phyloP scores from a whole-genome alignment of 331 rosid species.

The Telfairia occidentalis region DNA sequence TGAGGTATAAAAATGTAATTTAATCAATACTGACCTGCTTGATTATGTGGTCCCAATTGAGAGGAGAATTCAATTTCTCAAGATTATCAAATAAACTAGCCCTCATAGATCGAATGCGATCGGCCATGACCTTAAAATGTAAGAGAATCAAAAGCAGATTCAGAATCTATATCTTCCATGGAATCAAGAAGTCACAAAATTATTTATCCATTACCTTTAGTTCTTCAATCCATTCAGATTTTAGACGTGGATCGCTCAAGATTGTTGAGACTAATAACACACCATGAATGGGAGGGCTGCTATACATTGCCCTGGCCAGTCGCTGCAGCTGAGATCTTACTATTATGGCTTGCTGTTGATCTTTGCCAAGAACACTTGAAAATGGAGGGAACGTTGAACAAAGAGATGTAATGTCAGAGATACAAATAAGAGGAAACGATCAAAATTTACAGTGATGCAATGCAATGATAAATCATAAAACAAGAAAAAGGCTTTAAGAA shows the following conservation, averaged over 20 bases:
- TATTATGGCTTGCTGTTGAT: constrained; percentile 28
- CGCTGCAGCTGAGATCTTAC: constrained; percentile 45
- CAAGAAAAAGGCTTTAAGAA: neutral
- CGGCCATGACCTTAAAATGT: constrained; percentile 32
- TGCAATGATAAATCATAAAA: neutral
- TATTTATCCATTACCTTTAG: constrained; percentile 26
- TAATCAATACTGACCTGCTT: constrained; percentile 29
- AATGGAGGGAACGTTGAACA: constrained; percentile 1
- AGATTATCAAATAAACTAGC: constrained; percentile 26
- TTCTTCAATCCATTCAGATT: constrained; percentile 42
- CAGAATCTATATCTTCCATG: neutral
- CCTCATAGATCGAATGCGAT: constrained; percentile 35
- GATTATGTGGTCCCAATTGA: constrained; percentile 49
- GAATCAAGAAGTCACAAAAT: neutral
- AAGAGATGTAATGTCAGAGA: neutral
- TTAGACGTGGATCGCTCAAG: constrained; percentile 31
- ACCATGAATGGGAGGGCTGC: constrained; percentile 47
- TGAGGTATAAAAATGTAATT: neutral
- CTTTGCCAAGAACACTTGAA: constrained; percentile 32
- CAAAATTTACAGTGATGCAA: neutral
- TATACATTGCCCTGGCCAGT: constrained; percentile 48
- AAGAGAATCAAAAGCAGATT: neutral
- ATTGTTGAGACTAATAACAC: constrained; percentile 34
- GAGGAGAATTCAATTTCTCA: constrained; percentile 34
- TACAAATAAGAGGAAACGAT: neutral